Percentiles rank a stretch among this genome's conserved stretches.
These are phyloP conservation scores for Suhomyces atakaporum DNA, from an alignment of 1,139 yeast genomes.

Conservation along the genomic window DNA sequence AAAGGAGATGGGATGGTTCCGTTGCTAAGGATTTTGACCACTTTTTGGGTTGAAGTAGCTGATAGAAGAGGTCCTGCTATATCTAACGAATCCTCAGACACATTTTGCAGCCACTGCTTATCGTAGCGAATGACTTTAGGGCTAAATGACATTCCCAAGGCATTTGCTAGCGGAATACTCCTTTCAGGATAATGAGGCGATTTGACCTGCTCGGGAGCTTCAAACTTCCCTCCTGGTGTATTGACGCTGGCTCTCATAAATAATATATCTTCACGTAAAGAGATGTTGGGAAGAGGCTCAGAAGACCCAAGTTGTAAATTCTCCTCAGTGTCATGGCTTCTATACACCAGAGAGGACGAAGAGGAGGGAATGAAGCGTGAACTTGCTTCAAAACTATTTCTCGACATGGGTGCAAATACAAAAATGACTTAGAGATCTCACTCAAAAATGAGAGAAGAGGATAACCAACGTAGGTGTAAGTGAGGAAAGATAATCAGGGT, in stretches of 20 bases:
- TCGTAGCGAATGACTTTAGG: slow-evolving; percentile 36
- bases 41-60: slow-evolving; percentile 15
- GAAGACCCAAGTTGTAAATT: neutral
- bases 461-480: no score
- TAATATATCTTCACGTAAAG: slow-evolving; percentile 14
- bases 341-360: slow-evolving; percentile 24
- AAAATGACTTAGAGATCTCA: neutral
- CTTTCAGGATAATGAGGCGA: no score
- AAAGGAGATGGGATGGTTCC: slow-evolving; percentile 7
- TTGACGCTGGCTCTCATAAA: slow-evolving; percentile 9
- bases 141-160: slow-evolving; percentile 43
- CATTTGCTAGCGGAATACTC: slow-evolving; percentile 52
- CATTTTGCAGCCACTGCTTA: neutral
- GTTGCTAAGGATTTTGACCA: slow-evolving; percentile 14
- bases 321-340: slow-evolving; percentile 7
- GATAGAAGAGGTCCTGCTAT: slow-evolving; percentile 19
- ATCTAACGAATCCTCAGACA: slow-evolving; percentile 12
- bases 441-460: neutral
- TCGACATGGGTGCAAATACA: neutral
- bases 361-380: slow-evolving; percentile 25
- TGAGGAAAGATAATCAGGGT: neutral
- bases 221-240: neutral
- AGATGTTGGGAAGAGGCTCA: neutral
- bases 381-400: slow-evolving; percentile 7
- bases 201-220: slow-evolving; percentile 1